Evolutionary conservation across 495 filamentous ascomycete species (phyloP).

Genomic region (Aspergillus olivimuriae): DNA sequence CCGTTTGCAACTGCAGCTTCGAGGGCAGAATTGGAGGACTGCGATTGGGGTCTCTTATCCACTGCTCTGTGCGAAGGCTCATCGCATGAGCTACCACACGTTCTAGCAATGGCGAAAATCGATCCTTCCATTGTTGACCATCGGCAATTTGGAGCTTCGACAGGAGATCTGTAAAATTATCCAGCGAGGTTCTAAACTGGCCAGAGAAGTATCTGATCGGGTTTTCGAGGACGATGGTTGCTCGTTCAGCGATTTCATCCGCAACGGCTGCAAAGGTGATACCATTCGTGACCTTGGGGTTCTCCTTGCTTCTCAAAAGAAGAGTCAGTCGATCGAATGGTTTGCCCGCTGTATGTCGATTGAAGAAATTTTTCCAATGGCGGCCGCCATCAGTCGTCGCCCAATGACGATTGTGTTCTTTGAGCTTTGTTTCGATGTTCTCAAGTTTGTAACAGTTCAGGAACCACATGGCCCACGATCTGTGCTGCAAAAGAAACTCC

Average conservation of each 20-base stretch:
- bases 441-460: neutral
- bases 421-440: neutral
- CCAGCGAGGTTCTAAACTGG: neutral
- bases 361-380: neutral
- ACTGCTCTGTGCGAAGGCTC: neutral
- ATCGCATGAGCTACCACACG: neutral
- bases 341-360: neutral
- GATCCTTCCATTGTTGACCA: neutral
- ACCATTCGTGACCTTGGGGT: neutral
- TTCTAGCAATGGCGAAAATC: neutral
- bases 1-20: neutral
- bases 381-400: neutral
- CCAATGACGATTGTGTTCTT: neutral
- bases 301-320: neutral
- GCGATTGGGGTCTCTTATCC: neutral
- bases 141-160: neutral
- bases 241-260: neutral
- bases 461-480: neutral
- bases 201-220: neutral
- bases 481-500: neutral
- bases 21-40: neutral
- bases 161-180: neutral
- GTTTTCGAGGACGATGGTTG: neutral
- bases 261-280: neutral
- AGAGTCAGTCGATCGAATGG: neutral